phyloP scores from a whole-genome alignment of 176 grass and related monocot species.

The Alloteropsis semialata region DNA sequence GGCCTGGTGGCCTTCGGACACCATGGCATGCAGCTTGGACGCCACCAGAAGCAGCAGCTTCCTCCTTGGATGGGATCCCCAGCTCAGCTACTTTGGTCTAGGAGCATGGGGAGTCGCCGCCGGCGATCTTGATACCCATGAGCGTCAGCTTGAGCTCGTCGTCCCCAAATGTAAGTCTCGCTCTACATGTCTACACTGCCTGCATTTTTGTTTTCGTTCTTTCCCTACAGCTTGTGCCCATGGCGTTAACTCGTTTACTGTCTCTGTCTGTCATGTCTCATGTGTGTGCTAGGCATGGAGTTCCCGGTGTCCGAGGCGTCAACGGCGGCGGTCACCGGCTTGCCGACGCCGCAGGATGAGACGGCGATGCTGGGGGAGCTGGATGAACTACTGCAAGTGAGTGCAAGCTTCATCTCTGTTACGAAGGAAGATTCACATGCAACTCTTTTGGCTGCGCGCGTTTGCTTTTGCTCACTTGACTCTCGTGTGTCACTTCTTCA shows the following conservation, averaged over 20 bases:
- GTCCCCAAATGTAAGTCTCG: slow-evolving; percentile 36
- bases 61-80: slow-evolving; percentile 41
- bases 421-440: background rate
- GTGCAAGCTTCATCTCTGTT: background rate
- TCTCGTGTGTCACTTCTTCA: slow-evolving; percentile 4
- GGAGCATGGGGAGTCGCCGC: background rate
- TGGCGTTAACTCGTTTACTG: background rate
- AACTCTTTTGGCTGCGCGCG: background rate
- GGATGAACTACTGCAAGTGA: slow-evolving; percentile 52
- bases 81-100: slow-evolving; percentile 33
- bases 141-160: slow-evolving; percentile 24
- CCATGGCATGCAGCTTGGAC: slow-evolving; percentile 42
- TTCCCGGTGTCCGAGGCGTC: background rate
- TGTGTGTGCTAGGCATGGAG: slow-evolving; percentile 33
- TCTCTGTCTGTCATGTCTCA: too few relatives aligned
- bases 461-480: background rate
- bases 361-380: slow-evolving; percentile 17
- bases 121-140: background rate
- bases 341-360: background rate
- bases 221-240: background rate
- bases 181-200: background rate
- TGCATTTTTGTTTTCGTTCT: background rate
- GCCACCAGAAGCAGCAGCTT: slow-evolving; percentile 4
- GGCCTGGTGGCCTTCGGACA: slow-evolving; percentile 34
- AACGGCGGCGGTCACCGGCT: background rate